phyloP scores from a whole-genome alignment of 441 rosid species.

The Brassica balearica region DNA sequence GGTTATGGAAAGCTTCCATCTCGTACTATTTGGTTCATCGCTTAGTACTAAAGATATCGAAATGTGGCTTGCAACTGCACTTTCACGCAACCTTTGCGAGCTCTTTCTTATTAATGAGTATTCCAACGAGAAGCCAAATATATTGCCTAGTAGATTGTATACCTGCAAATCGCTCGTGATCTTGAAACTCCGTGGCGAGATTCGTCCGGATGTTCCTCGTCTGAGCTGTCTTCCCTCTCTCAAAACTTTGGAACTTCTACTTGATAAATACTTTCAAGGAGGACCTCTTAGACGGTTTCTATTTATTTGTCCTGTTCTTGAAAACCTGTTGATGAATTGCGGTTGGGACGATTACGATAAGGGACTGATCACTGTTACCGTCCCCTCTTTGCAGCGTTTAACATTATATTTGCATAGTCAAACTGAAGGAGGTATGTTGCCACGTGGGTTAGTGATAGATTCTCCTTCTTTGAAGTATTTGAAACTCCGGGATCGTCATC shows the following conservation, averaged over 20 bases:
- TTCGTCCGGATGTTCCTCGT: slow-evolving; percentile 28
- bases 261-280: background rate
- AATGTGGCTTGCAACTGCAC: slow-evolving; percentile 4
- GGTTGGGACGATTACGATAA: accelerated
- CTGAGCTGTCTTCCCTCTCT: slow-evolving; percentile 22
- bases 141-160: slow-evolving; percentile 26
- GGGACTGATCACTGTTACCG: background rate
- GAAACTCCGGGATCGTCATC: background rate
- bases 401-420: background rate
- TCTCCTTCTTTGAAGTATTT: slow-evolving; percentile 27
- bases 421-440: background rate
- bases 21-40: background rate
- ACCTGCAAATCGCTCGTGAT: slow-evolving; percentile 10
- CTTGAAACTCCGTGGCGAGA: background rate
- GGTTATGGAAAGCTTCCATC: slow-evolving; percentile 16
- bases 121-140: background rate
- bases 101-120: background rate
- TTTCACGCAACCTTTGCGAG: slow-evolving; percentile 13
- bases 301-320: slow-evolving; percentile 23
- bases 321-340: background rate
- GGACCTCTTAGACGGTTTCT: slow-evolving; percentile 21
- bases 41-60: background rate
- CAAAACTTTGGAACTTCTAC: background rate
- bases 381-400: slow-evolving; percentile 19
- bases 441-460: slow-evolving; percentile 8